Conservation (phyloP, 352 stramenopile species). For the Globisporangium takayamanum region DNA sequence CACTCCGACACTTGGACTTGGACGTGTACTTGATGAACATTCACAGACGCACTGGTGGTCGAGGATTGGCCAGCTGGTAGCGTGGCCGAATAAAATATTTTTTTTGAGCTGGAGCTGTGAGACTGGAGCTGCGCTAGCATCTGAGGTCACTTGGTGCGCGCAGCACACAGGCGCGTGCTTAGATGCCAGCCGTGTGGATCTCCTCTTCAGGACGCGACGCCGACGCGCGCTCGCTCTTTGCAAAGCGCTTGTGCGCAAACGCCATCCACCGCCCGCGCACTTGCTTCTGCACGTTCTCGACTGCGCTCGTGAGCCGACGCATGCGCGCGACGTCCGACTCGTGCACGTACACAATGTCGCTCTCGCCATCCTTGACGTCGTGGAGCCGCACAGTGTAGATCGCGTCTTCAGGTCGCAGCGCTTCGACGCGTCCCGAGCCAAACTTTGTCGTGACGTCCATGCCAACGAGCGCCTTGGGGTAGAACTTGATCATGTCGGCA, state of each 20-base stretch:
- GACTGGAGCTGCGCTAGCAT: neutral
- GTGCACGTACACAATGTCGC: constrained; percentile 64
- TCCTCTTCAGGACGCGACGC: constrained; percentile 34
- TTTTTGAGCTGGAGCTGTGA: constrained; percentile 2
- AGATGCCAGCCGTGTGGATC: constrained; percentile 45
- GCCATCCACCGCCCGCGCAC: constrained; percentile 39
- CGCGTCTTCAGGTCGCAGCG: constrained; percentile 48
- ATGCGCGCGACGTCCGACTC: constrained; percentile 57
- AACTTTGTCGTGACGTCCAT: constrained; percentile 80
- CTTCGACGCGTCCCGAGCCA: constrained; percentile 50
- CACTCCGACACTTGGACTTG: too few species aligned
- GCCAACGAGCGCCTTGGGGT: constrained; percentile 64
- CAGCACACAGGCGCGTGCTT: constrained; percentile 8
- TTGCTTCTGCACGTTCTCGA: constrained; percentile 46
- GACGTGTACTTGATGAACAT: too few species aligned
- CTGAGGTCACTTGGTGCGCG: neutral
- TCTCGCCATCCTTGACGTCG: constrained; percentile 30
- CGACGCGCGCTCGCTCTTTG: constrained; percentile 29
- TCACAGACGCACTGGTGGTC: too few species aligned
- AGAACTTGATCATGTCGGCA: constrained; percentile 55
- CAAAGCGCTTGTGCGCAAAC: constrained; percentile 27
- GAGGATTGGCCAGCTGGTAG: too few species aligned
- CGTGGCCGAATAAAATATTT: constrained; percentile 16
- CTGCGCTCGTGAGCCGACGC: constrained; percentile 30
- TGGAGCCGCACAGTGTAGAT: constrained; percentile 78